Percentiles rank a stretch among this genome's conserved stretches.
Evolutionary conservation across 2,329 filamentous ascomycete species (phyloP).

Genomic region (Scytalidium lignicola): DNA sequence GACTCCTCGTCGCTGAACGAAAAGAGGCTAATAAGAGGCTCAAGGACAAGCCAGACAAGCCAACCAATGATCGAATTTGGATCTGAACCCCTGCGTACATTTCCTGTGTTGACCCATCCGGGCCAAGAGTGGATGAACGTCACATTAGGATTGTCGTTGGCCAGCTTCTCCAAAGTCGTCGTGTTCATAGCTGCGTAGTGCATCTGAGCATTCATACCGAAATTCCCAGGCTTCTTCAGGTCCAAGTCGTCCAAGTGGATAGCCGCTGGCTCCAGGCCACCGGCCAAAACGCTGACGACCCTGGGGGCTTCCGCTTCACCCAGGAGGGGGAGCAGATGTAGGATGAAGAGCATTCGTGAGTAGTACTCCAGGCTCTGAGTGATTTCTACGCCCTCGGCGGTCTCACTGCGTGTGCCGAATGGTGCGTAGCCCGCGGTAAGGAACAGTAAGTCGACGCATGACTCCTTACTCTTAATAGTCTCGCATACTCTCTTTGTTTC

Average conservation of each 20-base stretch:
- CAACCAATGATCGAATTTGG: slow-evolving; percentile 1
- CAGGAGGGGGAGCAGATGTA: slow-evolving; percentile 51
- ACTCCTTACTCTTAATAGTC: slow-evolving; percentile 36
- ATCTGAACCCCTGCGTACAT: background rate
- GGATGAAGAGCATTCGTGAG: slow-evolving; percentile 47
- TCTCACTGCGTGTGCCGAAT: slow-evolving; percentile 34
- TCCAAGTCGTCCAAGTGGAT: slow-evolving; percentile 39
- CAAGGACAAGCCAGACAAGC: background rate
- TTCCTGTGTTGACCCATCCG: slow-evolving; percentile 27
- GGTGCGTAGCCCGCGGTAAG: slow-evolving; percentile 32
- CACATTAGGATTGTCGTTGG: slow-evolving; percentile 35
- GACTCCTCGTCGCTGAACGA: slow-evolving; percentile 19
- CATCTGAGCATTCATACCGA: slow-evolving; percentile 32
- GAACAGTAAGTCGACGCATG: slow-evolving; percentile 39
- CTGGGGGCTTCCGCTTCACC: slow-evolving; percentile 37
- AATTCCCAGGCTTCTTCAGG: slow-evolving; percentile 24
- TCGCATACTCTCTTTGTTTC: slow-evolving; percentile 41
- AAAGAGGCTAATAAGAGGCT: slow-evolving; percentile 19
- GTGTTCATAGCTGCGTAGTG: slow-evolving; percentile 44
- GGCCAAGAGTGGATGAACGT: slow-evolving; percentile 33
- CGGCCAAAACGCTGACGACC: slow-evolving; percentile 48
- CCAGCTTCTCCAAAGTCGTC: slow-evolving; percentile 40
- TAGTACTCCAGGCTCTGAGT: slow-evolving; percentile 47
- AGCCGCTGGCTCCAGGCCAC: slow-evolving; percentile 43
- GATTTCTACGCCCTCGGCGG: slow-evolving; percentile 47